Base-by-base conservation (phyloP, 352 stramenopile genomes). In the Globisporangium spiculum region DNA sequence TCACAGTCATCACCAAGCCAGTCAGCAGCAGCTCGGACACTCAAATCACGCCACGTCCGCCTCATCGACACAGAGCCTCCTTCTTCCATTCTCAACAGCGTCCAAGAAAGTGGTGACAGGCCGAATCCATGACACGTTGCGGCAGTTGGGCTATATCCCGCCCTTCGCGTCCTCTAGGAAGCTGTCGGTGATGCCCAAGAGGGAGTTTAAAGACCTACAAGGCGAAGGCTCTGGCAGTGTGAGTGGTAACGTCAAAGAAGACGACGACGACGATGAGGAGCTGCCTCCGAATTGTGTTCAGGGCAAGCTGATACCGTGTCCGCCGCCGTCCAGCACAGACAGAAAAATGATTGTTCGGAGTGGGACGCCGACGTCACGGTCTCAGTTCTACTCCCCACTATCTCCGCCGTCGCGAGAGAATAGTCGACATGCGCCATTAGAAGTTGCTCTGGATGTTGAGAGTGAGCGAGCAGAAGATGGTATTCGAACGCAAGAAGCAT, bases 91-190 rank as follows among this genome's bases (percentile, higher is more conserved):
- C 5, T 16, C 41, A 50, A 27, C 59, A 12, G 50, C 9, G 2
- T 18, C 60, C 22, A 76, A 71, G 26, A 64, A 30, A 41, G 67
- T 27, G 34, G 18, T 54, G 8, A 63, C 55, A 18, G 44, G 77
- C 6, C 73, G 75, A 38, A 77, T 86, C 36, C 74, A 80, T 56
- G 72, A 79, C 57, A 80, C 74, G 22, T 34, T 86, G 24, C 68
- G 72, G 10, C 75, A 86, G 52, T 63, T 84, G 36, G 78, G 78
- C 0, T 86, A 78, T 59, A 62, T 84, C 2, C 78, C 78, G 55
- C 63, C 78, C 22, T 61, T 66, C 0, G 18, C 58, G 4, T 66
- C 74, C 5, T 24, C 69, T 3, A 18, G 59, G 0, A 59, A 59
- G 48, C 30, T 16, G n/a, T 59, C 32, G 8, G 30, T 30, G 8